Percentiles rank a stretch among this genome's conserved stretches.
phyloP scores from a whole-genome alignment of 2,329 filamentous ascomycete genomes.

The Paecilomyces formosus region DNA sequence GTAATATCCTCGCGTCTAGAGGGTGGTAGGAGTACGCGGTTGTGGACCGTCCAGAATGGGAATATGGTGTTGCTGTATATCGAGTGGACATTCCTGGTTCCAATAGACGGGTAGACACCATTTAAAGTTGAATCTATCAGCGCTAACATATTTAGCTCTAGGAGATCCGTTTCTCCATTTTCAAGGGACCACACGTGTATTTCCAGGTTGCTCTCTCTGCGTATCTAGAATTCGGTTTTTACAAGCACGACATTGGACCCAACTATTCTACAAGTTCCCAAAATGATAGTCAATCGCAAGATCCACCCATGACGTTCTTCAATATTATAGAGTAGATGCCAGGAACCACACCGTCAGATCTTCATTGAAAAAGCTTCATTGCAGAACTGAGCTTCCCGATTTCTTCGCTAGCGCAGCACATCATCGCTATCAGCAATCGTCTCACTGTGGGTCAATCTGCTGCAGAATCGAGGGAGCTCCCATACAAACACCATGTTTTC shows the following conservation, averaged over 20 bases:
- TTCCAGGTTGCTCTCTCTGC: background rate
- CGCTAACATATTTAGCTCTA: background rate
- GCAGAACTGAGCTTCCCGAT: background rate
- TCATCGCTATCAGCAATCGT: slow-evolving; percentile 6
- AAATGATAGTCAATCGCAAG: background rate
- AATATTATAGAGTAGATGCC: background rate
- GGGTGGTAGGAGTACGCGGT: background rate
- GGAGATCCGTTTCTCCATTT: background rate
- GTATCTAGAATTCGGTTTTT: background rate
- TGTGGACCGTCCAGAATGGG: background rate
- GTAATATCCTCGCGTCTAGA: background rate
- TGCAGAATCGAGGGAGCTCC: background rate
- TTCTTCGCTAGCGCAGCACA: slow-evolving; percentile 3
- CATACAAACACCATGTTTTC: slow-evolving; percentile 1
- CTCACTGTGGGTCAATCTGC: slow-evolving; percentile 4
- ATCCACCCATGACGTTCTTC: background rate
- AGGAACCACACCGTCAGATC: background rate
- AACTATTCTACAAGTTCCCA: background rate
- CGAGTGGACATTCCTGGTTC: background rate
- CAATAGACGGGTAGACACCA: too few relatives aligned
- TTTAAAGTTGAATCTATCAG: background rate
- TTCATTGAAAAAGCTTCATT: background rate
- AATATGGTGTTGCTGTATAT: background rate
- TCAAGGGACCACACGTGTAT: background rate
- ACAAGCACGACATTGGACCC: background rate